A percentile compares a stretch with the other conserved stretches of the same genome.
Conservation (phyloP, 768 basidiomycete species). For the Mycena rebaudengoi region DNA sequence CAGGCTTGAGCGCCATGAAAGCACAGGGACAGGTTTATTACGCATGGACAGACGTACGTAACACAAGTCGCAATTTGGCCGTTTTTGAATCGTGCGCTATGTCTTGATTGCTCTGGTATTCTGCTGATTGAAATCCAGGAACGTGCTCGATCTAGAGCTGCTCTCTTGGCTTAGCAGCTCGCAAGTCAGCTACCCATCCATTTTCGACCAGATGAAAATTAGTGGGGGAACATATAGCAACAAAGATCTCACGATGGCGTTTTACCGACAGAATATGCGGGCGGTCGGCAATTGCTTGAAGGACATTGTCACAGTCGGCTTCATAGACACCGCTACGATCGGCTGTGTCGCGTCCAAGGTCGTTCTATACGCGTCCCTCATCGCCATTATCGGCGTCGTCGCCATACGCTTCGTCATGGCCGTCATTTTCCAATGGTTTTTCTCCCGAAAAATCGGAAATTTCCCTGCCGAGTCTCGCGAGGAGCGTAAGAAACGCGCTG, state of each 20-base stretch:
- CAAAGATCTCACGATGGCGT: conserved; percentile 71
- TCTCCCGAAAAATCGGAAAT: too few species aligned
- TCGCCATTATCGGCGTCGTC: conserved; percentile 1
- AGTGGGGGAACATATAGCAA: conserved; percentile 63
- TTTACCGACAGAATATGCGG: conserved; percentile 63
- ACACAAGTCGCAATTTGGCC: conserved; percentile 66
- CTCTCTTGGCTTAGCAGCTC: conserved; percentile 69
- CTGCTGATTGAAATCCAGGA: conserved; percentile 43
- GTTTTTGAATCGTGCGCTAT: conserved; percentile 75
- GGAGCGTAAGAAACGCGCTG: too few species aligned
- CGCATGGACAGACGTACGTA: conserved; percentile 69
- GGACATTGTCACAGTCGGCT: conserved; percentile 75
- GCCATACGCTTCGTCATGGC: conserved; percentile 58
- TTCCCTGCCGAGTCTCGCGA: too few species aligned
- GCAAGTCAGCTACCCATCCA: conserved; percentile 68
- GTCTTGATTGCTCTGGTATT: background rate
- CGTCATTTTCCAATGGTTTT: too few species aligned
- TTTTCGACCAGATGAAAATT: conserved; percentile 69
- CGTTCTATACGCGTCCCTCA: conserved; percentile 56
- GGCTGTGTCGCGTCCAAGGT: conserved; percentile 79
- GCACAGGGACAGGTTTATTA: conserved; percentile 77
- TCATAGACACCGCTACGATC: conserved; percentile 76
- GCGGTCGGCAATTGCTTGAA: conserved; percentile 67
- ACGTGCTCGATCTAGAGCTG: conserved; percentile 72
- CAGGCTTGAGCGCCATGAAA: conserved; percentile 47